Percentiles rank a stretch among this genome's conserved stretches.
These are phyloP conservation scores for Cladophialophora exuberans DNA, from an alignment of 2,329 filamentous ascomycete species.

Conservation along the genomic window DNA sequence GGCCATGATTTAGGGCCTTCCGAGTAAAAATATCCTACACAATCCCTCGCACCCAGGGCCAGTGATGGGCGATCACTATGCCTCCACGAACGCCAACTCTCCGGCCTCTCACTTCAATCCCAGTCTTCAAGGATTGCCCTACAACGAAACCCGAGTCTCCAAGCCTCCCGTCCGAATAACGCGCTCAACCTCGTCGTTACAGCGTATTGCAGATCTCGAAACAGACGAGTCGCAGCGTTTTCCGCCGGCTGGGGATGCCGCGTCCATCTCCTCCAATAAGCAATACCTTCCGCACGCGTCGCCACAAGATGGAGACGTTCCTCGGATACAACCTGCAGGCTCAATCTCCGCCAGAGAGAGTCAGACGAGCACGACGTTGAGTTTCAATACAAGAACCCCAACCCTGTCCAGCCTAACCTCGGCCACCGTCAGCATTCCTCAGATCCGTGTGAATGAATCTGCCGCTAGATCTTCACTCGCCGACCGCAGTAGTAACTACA, in stretches of 20 bases:
- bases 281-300: slow-evolving; percentile 21
- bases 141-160: slow-evolving; percentile 23
- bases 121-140: slow-evolving; percentile 25
- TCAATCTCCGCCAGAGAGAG: slow-evolving; percentile 28
- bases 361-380: slow-evolving; percentile 22
- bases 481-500: slow-evolving; percentile 14
- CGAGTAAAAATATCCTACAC: no score
- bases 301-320: slow-evolving; percentile 27
- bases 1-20: no score
- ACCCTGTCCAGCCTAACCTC: slow-evolving; percentile 28
- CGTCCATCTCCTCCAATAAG: slow-evolving; percentile 29
- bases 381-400: slow-evolving; percentile 22
- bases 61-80: slow-evolving; percentile 20
- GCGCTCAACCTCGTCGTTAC: slow-evolving; percentile 22
- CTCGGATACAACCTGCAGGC: slow-evolving; percentile 8
- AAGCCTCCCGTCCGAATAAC: slow-evolving; percentile 21
- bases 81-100: slow-evolving; percentile 8
- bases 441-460: slow-evolving; percentile 24
- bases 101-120: slow-evolving; percentile 21
- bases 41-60: no score
- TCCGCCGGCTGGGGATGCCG: slow-evolving; percentile 22
- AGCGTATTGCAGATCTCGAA: slow-evolving; percentile 19
- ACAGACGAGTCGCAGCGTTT: slow-evolving; percentile 12
- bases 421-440: slow-evolving; percentile 27
- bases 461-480: slow-evolving; percentile 2